Evolutionary conservation across 805 yeast species (phyloP).

Genomic region (Phaffomyces opuntiae): DNA sequence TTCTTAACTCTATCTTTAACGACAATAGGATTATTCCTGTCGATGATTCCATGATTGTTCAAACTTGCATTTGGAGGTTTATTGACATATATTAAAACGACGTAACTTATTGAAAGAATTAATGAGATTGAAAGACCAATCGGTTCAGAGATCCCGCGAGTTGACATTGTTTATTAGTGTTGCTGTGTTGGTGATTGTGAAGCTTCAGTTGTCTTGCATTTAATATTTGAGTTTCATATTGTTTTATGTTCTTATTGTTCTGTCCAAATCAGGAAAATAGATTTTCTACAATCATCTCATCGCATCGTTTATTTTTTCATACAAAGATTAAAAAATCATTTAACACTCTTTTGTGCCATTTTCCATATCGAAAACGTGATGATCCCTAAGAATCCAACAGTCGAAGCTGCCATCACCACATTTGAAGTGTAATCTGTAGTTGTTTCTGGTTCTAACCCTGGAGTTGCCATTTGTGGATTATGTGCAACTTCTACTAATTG

Average conservation of each 20-base stretch:
- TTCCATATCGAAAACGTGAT: conserved; percentile 62
- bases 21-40: conserved; percentile 38
- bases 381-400: conserved; percentile 57
- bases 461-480: conserved; percentile 69
- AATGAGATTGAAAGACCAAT: conserved; percentile 23
- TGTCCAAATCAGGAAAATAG: too few relatives aligned
- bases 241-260: too few relatives aligned
- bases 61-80: conserved; percentile 12
- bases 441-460: conserved; percentile 64
- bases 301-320: too few relatives aligned
- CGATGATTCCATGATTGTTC: conserved; percentile 8
- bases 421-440: conserved; percentile 42
- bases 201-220: neutral
- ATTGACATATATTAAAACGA: conserved; percentile 31
- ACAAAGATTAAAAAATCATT: neutral
- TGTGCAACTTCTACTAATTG: conserved; percentile 87
- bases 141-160: neutral
- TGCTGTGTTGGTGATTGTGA: too few relatives aligned
- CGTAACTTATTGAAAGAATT: conserved; percentile 39
- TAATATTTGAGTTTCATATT: too few relatives aligned
- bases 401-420: conserved; percentile 58
- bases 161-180: neutral
- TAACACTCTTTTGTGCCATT: conserved; percentile 16
- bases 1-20: conserved; percentile 35
- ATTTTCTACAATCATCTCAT: too few relatives aligned